Evolutionary conservation across 257 asterid species (phyloP).

Genomic region (Cruciata laevipes): DNA sequence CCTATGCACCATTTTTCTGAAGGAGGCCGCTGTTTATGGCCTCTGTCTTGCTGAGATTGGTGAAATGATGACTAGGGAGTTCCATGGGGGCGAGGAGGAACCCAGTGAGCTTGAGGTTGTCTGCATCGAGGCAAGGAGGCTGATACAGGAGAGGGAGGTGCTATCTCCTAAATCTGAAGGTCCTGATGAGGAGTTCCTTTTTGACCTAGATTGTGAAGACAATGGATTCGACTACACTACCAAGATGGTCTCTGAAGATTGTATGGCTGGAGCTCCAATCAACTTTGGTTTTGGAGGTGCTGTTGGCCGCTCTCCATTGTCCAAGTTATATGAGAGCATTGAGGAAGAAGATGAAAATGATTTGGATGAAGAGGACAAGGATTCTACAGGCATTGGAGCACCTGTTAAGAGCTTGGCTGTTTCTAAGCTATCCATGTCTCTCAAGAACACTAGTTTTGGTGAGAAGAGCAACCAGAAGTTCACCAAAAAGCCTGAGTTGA

Average conservation of each 20-base stretch:
- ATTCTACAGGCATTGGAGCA: constrained; percentile 14
- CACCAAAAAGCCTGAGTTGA: constrained; percentile 38
- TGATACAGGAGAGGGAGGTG: constrained; percentile 44
- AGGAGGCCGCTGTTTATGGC: constrained; percentile 77
- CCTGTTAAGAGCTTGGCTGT: constrained; percentile 23
- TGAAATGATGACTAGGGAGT: constrained; percentile 95
- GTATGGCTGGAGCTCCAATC: constrained; percentile 28
- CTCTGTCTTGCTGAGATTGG: constrained; percentile 96
- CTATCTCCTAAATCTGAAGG: constrained; percentile 42
- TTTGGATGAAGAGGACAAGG: constrained; percentile 39
- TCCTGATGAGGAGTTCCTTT: constrained; percentile 48
- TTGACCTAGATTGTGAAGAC: constrained; percentile 79
- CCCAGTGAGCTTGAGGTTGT: constrained; percentile 92
- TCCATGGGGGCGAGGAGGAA: constrained; percentile 82
- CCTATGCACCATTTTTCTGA: constrained; percentile 74
- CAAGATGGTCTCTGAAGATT: constrained; percentile 34
- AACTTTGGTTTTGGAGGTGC: constrained; percentile 48
- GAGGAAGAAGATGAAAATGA: constrained; percentile 70
- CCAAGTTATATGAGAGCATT: constrained; percentile 55
- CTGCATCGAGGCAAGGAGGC: constrained; percentile 77
- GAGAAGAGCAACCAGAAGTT: constrained; percentile 48
- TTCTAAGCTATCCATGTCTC: constrained; percentile 51
- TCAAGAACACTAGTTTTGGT: constrained; percentile 48
- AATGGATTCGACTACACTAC: constrained; percentile 25
- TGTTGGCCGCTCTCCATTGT: constrained; percentile 49